Evolutionary conservation across 257 asterid genomes (phyloP), one percentile per base, ranked within the genome.

Genomic region (Solanum piurae): DNA sequence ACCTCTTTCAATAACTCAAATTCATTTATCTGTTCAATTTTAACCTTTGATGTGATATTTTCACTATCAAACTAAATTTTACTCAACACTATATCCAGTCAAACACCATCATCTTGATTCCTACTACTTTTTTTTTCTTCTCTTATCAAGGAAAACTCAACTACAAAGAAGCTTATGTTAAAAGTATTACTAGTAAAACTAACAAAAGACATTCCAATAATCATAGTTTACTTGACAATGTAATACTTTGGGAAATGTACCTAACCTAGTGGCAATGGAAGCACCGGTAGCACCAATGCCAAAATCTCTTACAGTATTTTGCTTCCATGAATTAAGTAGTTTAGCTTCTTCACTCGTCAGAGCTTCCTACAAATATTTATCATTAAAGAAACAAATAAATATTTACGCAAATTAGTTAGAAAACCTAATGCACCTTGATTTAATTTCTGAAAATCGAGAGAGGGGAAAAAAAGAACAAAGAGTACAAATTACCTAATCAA

Each of bases 291-390:
- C 80, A 83, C 95, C 98, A 89, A 91, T 23, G 27, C 87, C 83
- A 23, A 91, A 90, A 83, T 86, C 92, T 88, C 91, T 89, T 71
- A 86, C 6, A 66, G 91, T 91, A 83, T 89, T 88, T 73, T 88
- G 86, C 87, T 83, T 89, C 82, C 90, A 94, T 76, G 85, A 60
- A 90, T 86, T 3, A 76, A 93, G 9, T 40, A 91, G 37, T 87
- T 91, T 90, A 88, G 91, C 87, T 92, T 95, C 99, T 86, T 89
- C 87, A 66, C 88, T 80, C 82, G 96, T 91, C 88, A 92, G 12
- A 85, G 73, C 49, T 83, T 79, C 96, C 98, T 95, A 92, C 16
- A 44, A 8, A 46, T 42, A 79, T 27, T 7, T 9, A n/a, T n/a
- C 60, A 40, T 77, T 40, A 44, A 13, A 40, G 12, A 8, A 40